These are phyloP conservation scores for Backusella parvicylindrica DNA, from an alignment of 192 early-diverging fungal species.

Conservation along the genomic window DNA sequence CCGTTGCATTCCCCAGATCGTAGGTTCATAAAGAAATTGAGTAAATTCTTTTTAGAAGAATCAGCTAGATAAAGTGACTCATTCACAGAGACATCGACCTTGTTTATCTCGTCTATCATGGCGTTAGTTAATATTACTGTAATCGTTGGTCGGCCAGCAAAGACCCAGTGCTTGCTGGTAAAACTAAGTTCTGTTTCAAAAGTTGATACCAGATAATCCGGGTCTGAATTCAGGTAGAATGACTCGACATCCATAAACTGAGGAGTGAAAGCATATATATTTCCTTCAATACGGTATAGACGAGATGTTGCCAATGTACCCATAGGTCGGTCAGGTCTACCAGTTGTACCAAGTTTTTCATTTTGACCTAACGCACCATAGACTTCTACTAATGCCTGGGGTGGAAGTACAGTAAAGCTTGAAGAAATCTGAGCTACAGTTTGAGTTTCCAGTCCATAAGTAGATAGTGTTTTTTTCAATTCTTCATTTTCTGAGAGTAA, in stretches of 20 bases:
- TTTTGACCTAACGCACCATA: conserved; percentile 70
- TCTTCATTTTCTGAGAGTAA: conserved; percentile 70
- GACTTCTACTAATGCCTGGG: conserved; percentile 71
- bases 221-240: conserved; percentile 79
- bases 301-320: conserved; percentile 76
- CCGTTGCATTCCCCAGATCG: conserved; percentile 60
- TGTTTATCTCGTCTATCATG: conserved; percentile 68
- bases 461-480: conserved; percentile 64
- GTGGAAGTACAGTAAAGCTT: conserved; percentile 59
- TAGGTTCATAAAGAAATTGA: conserved; percentile 82
- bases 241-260: conserved; percentile 84
- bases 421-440: conserved; percentile 63
- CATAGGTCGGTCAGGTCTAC: conserved; percentile 72
- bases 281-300: conserved; percentile 77
- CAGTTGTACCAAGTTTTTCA: conserved; percentile 67
- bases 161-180: conserved; percentile 67
- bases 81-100: not conserved
- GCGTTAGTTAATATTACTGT: conserved; percentile 65
- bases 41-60: conserved; percentile 54
- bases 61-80: conserved; percentile 21
- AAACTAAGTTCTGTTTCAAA: conserved; percentile 76
- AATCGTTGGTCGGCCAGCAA: conserved; percentile 76
- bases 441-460: conserved; percentile 80
- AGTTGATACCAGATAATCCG: conserved; percentile 71
- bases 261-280: conserved; percentile 78